Percentiles rank a stretch among this genome's conserved stretches.
phyloP scores from a whole-genome alignment of 164 flowering plant genomes.

The Magnolia changhungtana region DNA sequence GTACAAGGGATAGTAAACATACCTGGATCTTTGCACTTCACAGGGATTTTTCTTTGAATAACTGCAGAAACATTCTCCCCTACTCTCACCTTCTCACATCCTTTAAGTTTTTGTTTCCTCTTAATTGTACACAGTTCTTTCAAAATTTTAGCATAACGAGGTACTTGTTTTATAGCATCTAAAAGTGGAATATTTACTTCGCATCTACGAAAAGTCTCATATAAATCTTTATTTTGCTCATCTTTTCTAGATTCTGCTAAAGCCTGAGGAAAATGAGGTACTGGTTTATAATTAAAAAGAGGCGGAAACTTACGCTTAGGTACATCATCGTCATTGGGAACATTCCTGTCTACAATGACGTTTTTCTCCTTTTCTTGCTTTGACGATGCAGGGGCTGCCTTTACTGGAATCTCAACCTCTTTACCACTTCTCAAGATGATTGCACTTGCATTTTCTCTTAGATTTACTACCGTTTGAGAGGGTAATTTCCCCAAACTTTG shows the following conservation, averaged over 20 bases:
- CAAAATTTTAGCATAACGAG: no score
- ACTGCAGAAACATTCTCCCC: background rate
- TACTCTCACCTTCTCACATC: background rate
- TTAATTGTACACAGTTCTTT: no score
- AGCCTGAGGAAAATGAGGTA: no score
- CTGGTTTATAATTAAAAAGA: no score
- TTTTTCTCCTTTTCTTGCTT: no score
- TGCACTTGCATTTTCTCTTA: background rate
- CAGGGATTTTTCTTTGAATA: background rate
- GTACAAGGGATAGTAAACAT: background rate
- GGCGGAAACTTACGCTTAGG: no score
- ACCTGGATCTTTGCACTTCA: background rate
- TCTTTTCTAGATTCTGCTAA: background rate
- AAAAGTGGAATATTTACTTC: background rate
- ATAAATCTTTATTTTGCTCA: background rate
- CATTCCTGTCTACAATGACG: no score
- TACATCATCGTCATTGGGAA: no score
- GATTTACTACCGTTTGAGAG: background rate
- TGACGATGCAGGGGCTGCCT: no score
- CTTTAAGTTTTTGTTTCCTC: background rate
- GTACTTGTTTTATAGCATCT: no score
- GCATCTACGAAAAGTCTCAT: background rate
- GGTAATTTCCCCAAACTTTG: no score
- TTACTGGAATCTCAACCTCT: background rate
- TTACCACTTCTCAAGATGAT: background rate